These are phyloP conservation scores for Posidonia australis DNA, from an alignment of 106 monocot species.

Conservation along the genomic window DNA sequence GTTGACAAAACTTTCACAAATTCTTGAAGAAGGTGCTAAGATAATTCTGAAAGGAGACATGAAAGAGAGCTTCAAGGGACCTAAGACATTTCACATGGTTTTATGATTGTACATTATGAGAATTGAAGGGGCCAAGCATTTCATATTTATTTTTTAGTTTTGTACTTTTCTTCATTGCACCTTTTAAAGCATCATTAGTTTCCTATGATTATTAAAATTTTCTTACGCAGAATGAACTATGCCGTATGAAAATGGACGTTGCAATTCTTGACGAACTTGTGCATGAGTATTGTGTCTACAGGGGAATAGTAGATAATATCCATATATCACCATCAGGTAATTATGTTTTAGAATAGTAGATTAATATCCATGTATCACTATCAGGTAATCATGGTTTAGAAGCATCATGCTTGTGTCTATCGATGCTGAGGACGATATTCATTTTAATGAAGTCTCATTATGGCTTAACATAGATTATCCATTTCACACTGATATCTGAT, in stretches of 20 bases:
- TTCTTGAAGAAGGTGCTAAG: too few species aligned
- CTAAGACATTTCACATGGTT: too few species aligned
- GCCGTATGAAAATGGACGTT: slow-evolving; percentile 75
- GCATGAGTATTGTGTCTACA: slow-evolving; percentile 86
- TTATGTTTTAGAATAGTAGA: not conserved
- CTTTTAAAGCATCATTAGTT: not conserved
- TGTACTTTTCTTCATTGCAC: too few species aligned
- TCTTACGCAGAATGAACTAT: slow-evolving; percentile 77
- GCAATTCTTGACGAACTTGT: slow-evolving; percentile 79
- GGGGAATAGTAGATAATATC: slow-evolving; percentile 57
- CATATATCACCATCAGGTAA: slow-evolving; percentile 44
- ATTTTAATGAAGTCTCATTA: too few species aligned
- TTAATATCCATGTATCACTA: not conserved
- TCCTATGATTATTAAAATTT: not conserved
- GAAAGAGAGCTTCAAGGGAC: too few species aligned
- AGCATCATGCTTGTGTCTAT: not conserved
- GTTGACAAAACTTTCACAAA: too few species aligned
- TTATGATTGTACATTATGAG: too few species aligned
- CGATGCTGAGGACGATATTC: not conserved
- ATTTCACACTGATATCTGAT: too few species aligned
- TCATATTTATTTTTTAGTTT: too few species aligned
- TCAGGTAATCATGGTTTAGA: not conserved
- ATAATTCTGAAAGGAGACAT: too few species aligned
- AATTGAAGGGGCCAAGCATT: too few species aligned
- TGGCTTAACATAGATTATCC: too few species aligned